Conservation (phyloP, 768 basidiomycete species). For the Rhodotorula paludigena region DNA sequence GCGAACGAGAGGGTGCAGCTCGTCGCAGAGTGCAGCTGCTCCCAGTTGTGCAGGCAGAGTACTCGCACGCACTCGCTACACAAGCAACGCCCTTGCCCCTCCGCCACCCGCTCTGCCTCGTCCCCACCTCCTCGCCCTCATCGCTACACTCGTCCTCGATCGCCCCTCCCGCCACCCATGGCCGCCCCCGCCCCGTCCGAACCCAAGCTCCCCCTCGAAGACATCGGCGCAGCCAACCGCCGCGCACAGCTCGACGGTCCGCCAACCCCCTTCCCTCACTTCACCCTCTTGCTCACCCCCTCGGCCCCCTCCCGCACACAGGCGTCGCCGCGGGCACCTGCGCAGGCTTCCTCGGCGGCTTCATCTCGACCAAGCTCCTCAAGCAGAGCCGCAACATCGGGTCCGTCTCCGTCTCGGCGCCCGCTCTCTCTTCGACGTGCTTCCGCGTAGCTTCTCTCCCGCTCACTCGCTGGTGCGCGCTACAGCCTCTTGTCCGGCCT, state of each 20-base stretch:
- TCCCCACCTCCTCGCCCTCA: too few relatives aligned
- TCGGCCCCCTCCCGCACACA: neutral
- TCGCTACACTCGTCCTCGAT: neutral
- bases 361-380: constrained; percentile 7
- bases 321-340: constrained; percentile 32
- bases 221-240: constrained; percentile 21
- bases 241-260: constrained; percentile 27
- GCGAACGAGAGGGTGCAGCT: too few relatives aligned
- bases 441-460: neutral
- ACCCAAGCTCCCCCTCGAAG: neutral
- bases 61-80: too few relatives aligned
- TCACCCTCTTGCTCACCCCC: neutral
- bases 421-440: neutral
- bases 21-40: too few relatives aligned
- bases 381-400: constrained; percentile 19
- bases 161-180: too few relatives aligned
- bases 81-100: too few relatives aligned
- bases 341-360: constrained; percentile 27
- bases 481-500: constrained; percentile 1
- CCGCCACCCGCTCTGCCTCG: too few relatives aligned
- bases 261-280: neutral
- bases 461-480: neutral
- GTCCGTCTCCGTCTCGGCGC: neutral
- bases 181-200: neutral
- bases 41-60: too few relatives aligned